Percentiles rank a stretch among this genome's conserved stretches.
phyloP scores from a whole-genome alignment of 805 yeast genomes.

The Vanderwaltozyma verrucispora region DNA sequence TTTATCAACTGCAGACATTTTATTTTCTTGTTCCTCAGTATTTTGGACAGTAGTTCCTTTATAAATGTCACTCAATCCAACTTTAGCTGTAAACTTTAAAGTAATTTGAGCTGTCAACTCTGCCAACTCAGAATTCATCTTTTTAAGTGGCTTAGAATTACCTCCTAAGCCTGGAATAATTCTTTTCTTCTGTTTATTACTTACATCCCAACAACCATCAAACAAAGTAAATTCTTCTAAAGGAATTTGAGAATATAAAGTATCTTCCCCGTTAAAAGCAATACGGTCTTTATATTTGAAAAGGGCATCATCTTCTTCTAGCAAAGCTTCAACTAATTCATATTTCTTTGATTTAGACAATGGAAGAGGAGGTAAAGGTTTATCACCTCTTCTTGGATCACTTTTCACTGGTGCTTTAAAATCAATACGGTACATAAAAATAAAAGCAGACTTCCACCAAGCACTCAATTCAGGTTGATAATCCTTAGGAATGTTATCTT shows the following conservation, averaged over 20 bases:
- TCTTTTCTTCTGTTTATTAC: conserved; percentile 11
- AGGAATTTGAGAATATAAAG: conserved; percentile 15
- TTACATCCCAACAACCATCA: conserved; percentile 18
- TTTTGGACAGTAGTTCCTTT: conserved; percentile 9
- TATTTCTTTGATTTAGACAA: conserved; percentile 13
- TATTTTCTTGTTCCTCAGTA: conserved; percentile 14
- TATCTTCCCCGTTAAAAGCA: conserved; percentile 19
- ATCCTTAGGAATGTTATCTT: neutral
- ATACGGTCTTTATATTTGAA: conserved; percentile 13
- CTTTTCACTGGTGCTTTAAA: conserved; percentile 3
- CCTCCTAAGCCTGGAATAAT: neutral
- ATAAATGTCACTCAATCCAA: conserved; percentile 12
- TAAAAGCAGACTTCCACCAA: conserved; percentile 16
- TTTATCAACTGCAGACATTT: conserved; percentile 13
- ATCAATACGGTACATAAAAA: conserved; percentile 15
- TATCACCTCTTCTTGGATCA: conserved; percentile 1
- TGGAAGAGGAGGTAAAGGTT: conserved; percentile 7
- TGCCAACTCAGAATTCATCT: neutral
- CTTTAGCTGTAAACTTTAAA: conserved; percentile 11
- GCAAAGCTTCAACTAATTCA: conserved; percentile 13
- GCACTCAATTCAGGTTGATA: conserved; percentile 3
- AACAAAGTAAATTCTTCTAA: conserved; percentile 17
- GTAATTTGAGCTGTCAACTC: conserved; percentile 11
- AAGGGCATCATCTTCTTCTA: conserved; percentile 13
- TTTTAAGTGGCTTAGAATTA: neutral